Evolutionary conservation across 2,329 filamentous ascomycete species (phyloP).

Genomic region (Escovopsis sp.): DNA sequence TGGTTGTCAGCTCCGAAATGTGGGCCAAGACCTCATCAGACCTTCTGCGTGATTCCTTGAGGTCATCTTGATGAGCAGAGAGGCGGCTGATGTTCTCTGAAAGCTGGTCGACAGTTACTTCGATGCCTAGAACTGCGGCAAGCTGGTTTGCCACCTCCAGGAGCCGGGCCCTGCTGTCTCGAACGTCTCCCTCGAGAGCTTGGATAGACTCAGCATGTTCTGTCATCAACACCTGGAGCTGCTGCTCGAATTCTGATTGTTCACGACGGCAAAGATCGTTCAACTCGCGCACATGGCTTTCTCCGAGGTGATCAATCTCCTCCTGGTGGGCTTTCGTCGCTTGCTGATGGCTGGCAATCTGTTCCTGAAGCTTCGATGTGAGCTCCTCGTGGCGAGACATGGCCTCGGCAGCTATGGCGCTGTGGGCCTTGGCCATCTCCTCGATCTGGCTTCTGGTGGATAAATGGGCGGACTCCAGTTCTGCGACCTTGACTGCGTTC

Average conservation of each 20-base stretch:
- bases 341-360: constrained; percentile 44
- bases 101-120: constrained; percentile 54
- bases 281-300: constrained; percentile 34
- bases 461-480: constrained; percentile 58
- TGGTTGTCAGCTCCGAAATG: constrained; percentile 39
- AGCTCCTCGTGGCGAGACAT: constrained; percentile 30
- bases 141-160: constrained; percentile 49
- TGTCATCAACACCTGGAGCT: constrained; percentile 41
- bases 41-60: constrained; percentile 43
- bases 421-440: constrained; percentile 44
- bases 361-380: constrained; percentile 37
- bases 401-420: constrained; percentile 29
- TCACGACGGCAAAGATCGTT: constrained; percentile 31
- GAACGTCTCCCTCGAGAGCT: constrained; percentile 45
- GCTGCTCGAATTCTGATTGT: constrained; percentile 40
- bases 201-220: constrained; percentile 43
- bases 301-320: constrained; percentile 31
- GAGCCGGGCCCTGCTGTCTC: constrained; percentile 50
- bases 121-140: constrained; percentile 41
- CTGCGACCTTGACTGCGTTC: constrained; percentile 53
- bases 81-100: constrained; percentile 44
- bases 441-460: constrained; percentile 53
- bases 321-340: constrained; percentile 40
- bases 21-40: constrained; percentile 39
- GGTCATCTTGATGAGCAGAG: constrained; percentile 38